These are phyloP conservation scores for Ziziphus jujuba DNA, from an alignment of 306 rosid genomes.

Conservation along the genomic window DNA sequence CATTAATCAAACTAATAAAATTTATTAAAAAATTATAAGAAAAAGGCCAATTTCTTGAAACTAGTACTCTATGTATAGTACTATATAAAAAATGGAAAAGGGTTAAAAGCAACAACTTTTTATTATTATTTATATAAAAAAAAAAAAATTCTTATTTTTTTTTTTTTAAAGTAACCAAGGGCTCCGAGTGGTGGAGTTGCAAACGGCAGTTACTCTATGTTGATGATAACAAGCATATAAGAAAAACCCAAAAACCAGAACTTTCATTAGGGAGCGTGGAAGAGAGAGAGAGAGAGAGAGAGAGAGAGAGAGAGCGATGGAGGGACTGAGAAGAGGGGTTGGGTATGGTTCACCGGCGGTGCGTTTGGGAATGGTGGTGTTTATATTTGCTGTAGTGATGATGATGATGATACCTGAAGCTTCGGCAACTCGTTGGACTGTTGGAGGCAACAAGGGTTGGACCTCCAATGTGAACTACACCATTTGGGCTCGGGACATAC, in stretches of 20 bases:
- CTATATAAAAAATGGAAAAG: no score
- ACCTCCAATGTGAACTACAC: conserved; percentile 68
- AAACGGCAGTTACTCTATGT: no score
- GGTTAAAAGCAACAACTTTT: no score
- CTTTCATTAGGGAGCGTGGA: conserved; percentile 24
- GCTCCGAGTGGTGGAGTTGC: no score
- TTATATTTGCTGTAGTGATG: conserved; percentile 27
- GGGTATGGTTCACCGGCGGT: conserved; percentile 23
- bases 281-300: conserved; percentile 2
- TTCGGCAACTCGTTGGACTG: conserved; percentile 55
- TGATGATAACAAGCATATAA: not conserved
- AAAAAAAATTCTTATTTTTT: no score
- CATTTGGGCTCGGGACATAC: conserved; percentile 60
- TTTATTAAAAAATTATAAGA: no score
- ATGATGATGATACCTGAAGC: conserved; percentile 51
- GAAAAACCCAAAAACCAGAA: not conserved
- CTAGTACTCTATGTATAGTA: no score
- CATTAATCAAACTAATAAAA: no score
- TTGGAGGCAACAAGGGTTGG: conserved; percentile 78
- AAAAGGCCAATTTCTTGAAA: no score
- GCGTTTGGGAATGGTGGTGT: conserved; percentile 33
- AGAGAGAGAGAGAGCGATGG: conserved; percentile 41
- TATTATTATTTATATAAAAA: no score
- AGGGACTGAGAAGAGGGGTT: conserved; percentile 30
- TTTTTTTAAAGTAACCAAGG: no score